Base-by-base conservation (phyloP, 2,329 filamentous ascomycete species). In the Saccharata proteae region DNA sequence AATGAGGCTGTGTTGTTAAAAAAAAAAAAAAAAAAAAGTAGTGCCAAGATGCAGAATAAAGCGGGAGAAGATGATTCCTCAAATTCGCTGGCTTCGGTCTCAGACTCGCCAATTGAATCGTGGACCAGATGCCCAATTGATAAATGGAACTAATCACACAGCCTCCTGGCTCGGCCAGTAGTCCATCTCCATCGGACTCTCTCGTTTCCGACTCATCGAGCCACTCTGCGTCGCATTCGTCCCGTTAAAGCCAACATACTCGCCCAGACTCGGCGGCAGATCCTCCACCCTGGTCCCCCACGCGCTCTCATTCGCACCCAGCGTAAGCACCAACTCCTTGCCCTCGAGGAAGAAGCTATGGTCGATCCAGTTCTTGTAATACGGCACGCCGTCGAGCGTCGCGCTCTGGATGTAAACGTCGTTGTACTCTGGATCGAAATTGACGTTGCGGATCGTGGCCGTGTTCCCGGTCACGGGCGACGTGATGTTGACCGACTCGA, bases 341-440 rank as follows among this genome's bases (percentile, higher is more conserved):
- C 58, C 58, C 16, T 60, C 45, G n/a, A 54, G 43, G 38, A 61
- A 62, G 40, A 62, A 61, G 14, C 29, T 36, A 40, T 62, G 59
- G 14, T 43, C 45, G 18, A 62, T 51, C 56, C 57, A 62, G 35
- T 57, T 61, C 44, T 49, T 55, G 5, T 49, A 55, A 34, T 57
- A 62, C 3, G 48, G 37, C 38, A 46, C 34, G 4, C 57, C 58
- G 40, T 62, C 40, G 17, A 61, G 38, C 13, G 48, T 61, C 5
- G 55, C 58, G 22, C 39, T 52, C 38, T 62, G 58, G n/a, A 62
- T 53, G 31, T 54, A 62, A 5, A 62, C 52, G 8, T 47, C 46
- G 30, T 49, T 26, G 31, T 61, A 60, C 1, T 23, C 40, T 2
- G 54, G 41, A 40, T 62, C 59, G 34, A 58, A 61, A 27, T 55